These are phyloP conservation scores for Hanseniaspora guilliermondii DNA, from an alignment of 805 yeast species.

Conservation along the genomic window DNA sequence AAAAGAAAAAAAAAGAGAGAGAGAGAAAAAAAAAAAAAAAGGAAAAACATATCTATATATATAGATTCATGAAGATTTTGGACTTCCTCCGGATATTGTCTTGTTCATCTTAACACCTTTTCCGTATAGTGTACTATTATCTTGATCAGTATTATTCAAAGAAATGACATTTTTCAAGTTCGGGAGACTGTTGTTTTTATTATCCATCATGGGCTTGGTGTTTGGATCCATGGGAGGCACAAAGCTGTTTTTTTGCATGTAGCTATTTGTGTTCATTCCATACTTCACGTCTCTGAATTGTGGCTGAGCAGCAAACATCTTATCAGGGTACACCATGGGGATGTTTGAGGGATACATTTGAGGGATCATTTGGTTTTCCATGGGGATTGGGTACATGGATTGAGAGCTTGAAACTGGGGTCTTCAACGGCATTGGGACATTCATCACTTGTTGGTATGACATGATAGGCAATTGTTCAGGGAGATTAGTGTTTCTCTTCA, in stretches of 20 bases:
- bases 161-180: not conserved
- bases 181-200: slow-evolving; percentile 3
- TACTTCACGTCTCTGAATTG: slow-evolving; percentile 2
- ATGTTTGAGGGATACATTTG: not conserved
- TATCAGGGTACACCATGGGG: not conserved
- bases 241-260: not conserved
- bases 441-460: not conserved
- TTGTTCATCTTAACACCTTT: not conserved
- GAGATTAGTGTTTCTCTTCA: not conserved
- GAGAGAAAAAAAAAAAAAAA: not conserved
- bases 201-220: not conserved
- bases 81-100: not conserved
- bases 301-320: not conserved
- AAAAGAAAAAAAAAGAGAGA: not conserved
- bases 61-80: not conserved
- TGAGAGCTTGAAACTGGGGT: not conserved
- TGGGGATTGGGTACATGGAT: not conserved
- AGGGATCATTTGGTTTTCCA: not conserved
- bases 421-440: not conserved
- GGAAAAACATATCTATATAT: not conserved
- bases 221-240: not conserved
- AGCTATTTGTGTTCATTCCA: not conserved
- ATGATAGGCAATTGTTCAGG: not conserved
- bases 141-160: not conserved
- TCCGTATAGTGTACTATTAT: not conserved